These are phyloP conservation scores for Phytophthora gonapodyides DNA, from an alignment of 352 stramenopile species.

Conservation along the genomic window DNA sequence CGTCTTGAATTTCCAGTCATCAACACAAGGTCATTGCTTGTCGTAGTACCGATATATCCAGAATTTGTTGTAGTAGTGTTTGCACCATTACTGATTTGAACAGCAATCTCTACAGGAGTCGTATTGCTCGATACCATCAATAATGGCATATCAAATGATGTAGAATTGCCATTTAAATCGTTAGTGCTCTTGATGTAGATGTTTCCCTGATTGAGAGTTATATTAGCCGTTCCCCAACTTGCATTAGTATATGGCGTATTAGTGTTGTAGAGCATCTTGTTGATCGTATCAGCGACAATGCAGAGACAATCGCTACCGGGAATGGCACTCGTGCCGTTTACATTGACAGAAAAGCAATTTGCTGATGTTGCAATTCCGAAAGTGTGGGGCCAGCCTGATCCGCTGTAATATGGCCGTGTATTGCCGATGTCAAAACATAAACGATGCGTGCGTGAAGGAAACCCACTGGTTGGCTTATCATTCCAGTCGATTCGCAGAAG, in stretches of 20 bases:
- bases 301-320: slow-evolving; percentile 15
- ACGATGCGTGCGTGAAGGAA: no score
- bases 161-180: no score
- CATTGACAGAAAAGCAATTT: no score
- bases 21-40: slow-evolving; percentile 22
- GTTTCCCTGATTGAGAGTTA: slow-evolving; percentile 15
- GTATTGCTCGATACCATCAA: slow-evolving; percentile 25
- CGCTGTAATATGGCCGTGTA: no score
- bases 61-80: neutral
- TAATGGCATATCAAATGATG: slow-evolving; percentile 13
- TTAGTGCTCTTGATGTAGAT: slow-evolving; percentile 26
- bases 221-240: slow-evolving; percentile 9
- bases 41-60: slow-evolving; percentile 12
- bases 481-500: no score
- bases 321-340: no score
- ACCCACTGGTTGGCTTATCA: no score
- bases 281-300: slow-evolving; percentile 19
- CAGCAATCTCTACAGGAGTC: slow-evolving; percentile 19
- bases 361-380: no score
- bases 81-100: slow-evolving; percentile 23
- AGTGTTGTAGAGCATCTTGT: slow-evolving; percentile 24
- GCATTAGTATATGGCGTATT: slow-evolving; percentile 22
- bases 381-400: no score
- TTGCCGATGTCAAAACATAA: no score
- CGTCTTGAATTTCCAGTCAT: slow-evolving; percentile 23